Evolutionary conservation across 176 grass and related monocot genomes (phyloP).

Genomic region (Carex littledalei): DNA sequence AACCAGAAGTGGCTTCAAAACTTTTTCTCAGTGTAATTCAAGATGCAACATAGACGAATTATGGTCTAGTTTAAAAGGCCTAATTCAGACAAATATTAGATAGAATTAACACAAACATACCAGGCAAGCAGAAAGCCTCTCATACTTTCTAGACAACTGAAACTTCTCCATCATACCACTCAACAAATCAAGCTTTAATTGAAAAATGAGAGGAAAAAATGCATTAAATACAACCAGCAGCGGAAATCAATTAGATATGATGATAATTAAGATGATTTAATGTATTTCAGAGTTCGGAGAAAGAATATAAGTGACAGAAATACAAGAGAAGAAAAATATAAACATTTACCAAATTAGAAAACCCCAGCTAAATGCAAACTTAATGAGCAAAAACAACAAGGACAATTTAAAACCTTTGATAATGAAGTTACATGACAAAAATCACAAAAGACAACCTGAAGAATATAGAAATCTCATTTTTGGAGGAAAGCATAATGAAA

Average conservation of each 20-base stretch:
- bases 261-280: not conserved
- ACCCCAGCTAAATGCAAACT: not conserved
- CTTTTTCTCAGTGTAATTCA: not conserved
- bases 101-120: conserved; percentile 39
- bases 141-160: conserved; percentile 48
- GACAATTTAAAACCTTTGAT: not conserved
- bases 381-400: not conserved
- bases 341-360: not conserved
- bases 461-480: not conserved
- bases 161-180: conserved; percentile 46
- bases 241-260: not conserved
- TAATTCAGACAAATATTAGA: conserved; percentile 30
- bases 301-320: not conserved
- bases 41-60: not conserved
- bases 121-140: conserved; percentile 56
- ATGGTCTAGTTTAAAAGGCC: conserved; percentile 8
- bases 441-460: not conserved
- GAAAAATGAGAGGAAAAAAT: conserved; percentile 24
- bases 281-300: not conserved
- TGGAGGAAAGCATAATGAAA: not conserved
- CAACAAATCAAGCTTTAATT: conserved; percentile 61
- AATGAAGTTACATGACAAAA: conserved; percentile 4
- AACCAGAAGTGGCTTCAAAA: not conserved
- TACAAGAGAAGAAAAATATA: not conserved
- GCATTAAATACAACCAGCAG: conserved; percentile 16